phyloP scores from a whole-genome alignment of 441 rosid genomes.

The Aquilaria agallochum region DNA sequence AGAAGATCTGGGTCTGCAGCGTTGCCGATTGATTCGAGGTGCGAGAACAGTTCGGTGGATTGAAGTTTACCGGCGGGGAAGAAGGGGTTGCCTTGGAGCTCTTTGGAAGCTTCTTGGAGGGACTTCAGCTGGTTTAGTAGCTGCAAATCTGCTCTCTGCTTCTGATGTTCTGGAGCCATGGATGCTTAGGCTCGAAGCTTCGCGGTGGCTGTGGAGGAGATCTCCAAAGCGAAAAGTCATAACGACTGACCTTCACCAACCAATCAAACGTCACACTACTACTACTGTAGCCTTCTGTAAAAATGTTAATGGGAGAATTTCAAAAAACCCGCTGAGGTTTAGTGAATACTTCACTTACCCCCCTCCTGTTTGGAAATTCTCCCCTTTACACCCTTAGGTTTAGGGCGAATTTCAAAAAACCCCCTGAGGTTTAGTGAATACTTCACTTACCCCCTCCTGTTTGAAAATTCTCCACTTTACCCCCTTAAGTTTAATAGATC shows the following conservation, averaged over 20 bases:
- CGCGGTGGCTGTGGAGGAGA: not conserved
- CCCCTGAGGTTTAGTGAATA: too few relatives aligned
- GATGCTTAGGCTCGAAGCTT: constrained; percentile 11
- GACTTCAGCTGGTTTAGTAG: constrained; percentile 19
- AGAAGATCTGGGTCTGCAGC: constrained; percentile 18
- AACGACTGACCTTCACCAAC: not conserved
- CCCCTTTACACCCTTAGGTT: too few relatives aligned
- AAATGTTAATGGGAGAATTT: too few relatives aligned
- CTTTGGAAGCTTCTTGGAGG: constrained; percentile 31
- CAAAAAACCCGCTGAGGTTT: too few relatives aligned
- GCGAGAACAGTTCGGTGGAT: constrained; percentile 19
- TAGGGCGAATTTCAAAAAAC: too few relatives aligned
- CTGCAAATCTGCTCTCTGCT: not conserved
- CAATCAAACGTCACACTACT: not conserved
- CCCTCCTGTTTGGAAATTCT: too few relatives aligned
- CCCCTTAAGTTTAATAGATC: too few relatives aligned
- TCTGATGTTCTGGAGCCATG: constrained; percentile 19
- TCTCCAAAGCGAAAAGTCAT: not conserved
- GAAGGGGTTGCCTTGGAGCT: constrained; percentile 34
- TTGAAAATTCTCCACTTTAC: too few relatives aligned
- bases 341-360: too few relatives aligned
- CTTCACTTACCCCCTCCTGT: too few relatives aligned
- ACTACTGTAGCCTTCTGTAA: too few relatives aligned
- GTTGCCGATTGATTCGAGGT: constrained; percentile 20
- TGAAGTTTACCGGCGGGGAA: constrained; percentile 25